These are phyloP conservation scores for Colletotrichum navitas DNA, from an alignment of 2,329 filamentous ascomycete species.

Conservation along the genomic window DNA sequence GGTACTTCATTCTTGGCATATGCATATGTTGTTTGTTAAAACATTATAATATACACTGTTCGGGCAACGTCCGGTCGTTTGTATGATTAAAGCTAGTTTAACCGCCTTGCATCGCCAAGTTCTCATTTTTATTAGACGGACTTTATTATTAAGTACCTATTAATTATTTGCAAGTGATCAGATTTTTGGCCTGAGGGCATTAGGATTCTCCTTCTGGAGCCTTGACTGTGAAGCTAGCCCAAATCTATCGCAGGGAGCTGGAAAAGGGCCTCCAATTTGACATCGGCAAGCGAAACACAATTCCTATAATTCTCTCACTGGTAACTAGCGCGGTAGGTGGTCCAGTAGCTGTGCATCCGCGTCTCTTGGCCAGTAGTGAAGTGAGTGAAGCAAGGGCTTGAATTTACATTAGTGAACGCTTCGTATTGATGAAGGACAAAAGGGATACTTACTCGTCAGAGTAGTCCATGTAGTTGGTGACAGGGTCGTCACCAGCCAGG, in stretches of 20 bases:
- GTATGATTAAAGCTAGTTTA: too few relatives aligned
- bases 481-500: constrained; percentile 51
- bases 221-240: too few relatives aligned
- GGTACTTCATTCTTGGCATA: too few relatives aligned
- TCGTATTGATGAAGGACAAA: neutral
- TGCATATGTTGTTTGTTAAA: too few relatives aligned
- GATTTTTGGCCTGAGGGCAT: too few relatives aligned
- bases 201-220: too few relatives aligned
- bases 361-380: constrained; percentile 58
- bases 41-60: too few relatives aligned
- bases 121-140: too few relatives aligned
- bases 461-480: constrained; percentile 58
- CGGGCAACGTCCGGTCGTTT: too few relatives aligned
- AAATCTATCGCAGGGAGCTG: neutral
- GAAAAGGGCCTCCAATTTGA: neutral
- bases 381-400: constrained; percentile 58
- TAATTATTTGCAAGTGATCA: too few relatives aligned
- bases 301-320: constrained; percentile 3
- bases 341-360: constrained; percentile 50
- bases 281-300: neutral
- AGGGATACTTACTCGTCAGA: constrained; percentile 54
- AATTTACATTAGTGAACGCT: constrained; percentile 43
- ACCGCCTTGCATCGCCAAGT: too few relatives aligned
- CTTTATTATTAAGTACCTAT: too few relatives aligned
- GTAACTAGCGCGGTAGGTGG: constrained; percentile 46